Base-by-base conservation (phyloP, 2,329 filamentous ascomycete genomes). In the Ilyonectria destructans region DNA sequence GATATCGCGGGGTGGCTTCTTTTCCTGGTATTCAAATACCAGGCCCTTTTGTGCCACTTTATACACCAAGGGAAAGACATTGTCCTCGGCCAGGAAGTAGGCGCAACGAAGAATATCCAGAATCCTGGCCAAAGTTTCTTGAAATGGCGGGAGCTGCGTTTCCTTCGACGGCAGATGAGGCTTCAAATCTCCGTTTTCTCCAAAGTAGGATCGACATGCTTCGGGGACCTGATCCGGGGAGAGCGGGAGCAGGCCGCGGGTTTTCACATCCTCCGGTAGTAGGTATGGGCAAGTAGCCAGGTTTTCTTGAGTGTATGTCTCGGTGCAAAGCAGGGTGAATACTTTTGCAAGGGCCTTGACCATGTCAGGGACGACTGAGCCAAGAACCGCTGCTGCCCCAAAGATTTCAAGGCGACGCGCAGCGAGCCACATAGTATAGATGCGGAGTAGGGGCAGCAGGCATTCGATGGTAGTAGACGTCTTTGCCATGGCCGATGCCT, bases 381-480 rank as follows among this genome's bases (percentile, higher is more conserved):
- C 84, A 33, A 88, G 80, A 51, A 84, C 82, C 33, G 83, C 79
- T 55, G 82, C 79, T 62, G 83, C 85, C n/a, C 79, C 77, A 65
- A 85, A 81, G 6, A 88, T 74, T 65, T 88, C 85, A 10, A 78
- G 74, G 31, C 84, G 81, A 54, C 82, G 83, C 17, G 82, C 81
- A 60, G 84, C 85, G 2, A 89, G 80, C 88, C 88, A 90, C 52
- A 86, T 83, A 64, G 85, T 79, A 69, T 86, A 89, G 26, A 88
- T 75, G n/a, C 88, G 85, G 58, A 88, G 76, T 15, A 88, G 80
- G 1, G 86, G 85, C 5, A 90, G 76, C n/a, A 86, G 77, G n/a
- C 79, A 83, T 65, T 81, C 81, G 15, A 85, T 74, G 7, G 79
- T 72, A 9, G 81, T 71, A 12, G 80, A 81, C 48, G 84, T 81